phyloP scores from a whole-genome alignment of 176 grass and related monocot species.

The Alloteropsis semialata region DNA sequence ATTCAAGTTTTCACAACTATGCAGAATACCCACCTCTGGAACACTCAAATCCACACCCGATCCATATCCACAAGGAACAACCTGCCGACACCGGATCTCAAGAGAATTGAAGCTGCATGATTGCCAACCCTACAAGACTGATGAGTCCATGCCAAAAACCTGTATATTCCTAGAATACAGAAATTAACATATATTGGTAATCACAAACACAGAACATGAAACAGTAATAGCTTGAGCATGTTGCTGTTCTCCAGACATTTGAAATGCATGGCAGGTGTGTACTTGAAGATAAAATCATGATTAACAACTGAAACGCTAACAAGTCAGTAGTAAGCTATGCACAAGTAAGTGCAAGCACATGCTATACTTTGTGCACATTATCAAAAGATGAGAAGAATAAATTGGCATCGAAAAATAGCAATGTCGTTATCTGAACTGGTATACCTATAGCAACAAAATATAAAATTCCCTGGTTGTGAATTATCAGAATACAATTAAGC shows the following conservation, averaged over 20 bases:
- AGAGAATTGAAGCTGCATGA: too few species aligned
- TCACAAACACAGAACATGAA: not conserved
- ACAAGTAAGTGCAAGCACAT: not conserved
- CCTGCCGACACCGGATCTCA: conserved; percentile 77
- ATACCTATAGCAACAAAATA: not conserved
- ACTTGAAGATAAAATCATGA: not conserved
- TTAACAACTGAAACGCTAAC: not conserved
- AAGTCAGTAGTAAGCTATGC: not conserved
- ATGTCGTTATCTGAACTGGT: not conserved
- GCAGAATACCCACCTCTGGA: not conserved
- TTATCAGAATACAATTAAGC: not conserved
- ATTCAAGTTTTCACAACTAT: not conserved
- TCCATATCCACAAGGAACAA: conserved; percentile 97
- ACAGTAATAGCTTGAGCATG: not conserved
- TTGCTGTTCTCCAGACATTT: not conserved
- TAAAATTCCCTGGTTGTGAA: not conserved
- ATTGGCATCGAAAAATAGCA: not conserved
- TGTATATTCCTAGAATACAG: conserved; percentile 75
- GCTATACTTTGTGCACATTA: not conserved
- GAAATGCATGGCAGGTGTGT: not conserved
- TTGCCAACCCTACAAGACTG: too few species aligned
- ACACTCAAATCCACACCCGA: conserved; percentile 52
- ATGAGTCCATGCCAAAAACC: conserved; percentile 92
- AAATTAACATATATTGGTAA: conserved; percentile 16
- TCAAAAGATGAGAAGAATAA: not conserved